Percentiles rank a stretch among this genome's conserved stretches.
Conservation (phyloP, 2,329 filamentous ascomycete genomes). For the Sarocladium strictum region DNA sequence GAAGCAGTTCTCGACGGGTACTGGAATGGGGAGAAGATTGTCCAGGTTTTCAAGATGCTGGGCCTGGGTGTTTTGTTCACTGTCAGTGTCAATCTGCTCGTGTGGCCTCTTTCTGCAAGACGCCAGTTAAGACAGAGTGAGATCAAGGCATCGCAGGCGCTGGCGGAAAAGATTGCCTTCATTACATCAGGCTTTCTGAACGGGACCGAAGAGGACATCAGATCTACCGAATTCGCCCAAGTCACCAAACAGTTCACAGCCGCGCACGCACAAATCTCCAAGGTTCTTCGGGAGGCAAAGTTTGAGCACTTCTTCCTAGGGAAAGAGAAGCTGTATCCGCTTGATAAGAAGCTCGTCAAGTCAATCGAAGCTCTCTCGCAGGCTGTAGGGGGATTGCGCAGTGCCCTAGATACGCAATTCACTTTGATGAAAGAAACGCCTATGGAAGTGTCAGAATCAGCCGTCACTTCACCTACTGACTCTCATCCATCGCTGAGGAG, state of each 20-base stretch:
- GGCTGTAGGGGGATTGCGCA: constrained; percentile 82
- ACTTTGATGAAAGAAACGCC: constrained; percentile 65
- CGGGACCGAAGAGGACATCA: constrained; percentile 73
- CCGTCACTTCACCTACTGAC: constrained; percentile 13
- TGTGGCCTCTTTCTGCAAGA: constrained; percentile 75
- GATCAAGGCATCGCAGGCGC: constrained; percentile 62
- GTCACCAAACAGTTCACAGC: constrained; percentile 59
- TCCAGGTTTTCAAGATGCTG: constrained; percentile 78
- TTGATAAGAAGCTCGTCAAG: constrained; percentile 75
- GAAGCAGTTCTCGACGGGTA: constrained; percentile 77
- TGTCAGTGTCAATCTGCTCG: constrained; percentile 66
- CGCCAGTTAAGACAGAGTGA: constrained; percentile 67
- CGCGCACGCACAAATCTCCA: constrained; percentile 64
- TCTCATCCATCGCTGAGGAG: constrained; percentile 18
- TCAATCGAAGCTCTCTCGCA: constrained; percentile 82
- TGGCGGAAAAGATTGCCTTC: constrained; percentile 74
- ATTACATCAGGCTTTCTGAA: constrained; percentile 81
- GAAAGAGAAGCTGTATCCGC: constrained; percentile 68
- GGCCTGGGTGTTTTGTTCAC: constrained; percentile 69
- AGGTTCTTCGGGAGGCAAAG: constrained; percentile 77
- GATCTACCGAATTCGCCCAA: constrained; percentile 57
- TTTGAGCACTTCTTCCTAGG: constrained; percentile 82
- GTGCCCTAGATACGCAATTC: constrained; percentile 86
- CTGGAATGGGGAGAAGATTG: constrained; percentile 75
- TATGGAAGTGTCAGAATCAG: background rate